Conservation (phyloP, 2,329 filamentous ascomycete species). For the Xenosphaeropsis pyriputrescens region DNA sequence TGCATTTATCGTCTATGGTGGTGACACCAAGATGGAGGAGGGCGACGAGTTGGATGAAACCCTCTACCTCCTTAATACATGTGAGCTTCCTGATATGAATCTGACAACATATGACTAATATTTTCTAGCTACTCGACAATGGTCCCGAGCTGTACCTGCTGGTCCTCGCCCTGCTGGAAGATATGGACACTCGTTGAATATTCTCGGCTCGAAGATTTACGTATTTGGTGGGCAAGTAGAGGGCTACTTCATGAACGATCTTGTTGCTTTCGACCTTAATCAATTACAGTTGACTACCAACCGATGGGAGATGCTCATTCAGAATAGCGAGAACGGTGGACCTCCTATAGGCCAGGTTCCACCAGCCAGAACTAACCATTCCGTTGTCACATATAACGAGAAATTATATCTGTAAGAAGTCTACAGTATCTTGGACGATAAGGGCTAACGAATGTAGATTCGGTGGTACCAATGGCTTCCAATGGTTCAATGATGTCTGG, state of each 20-base stretch:
- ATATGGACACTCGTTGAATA: constrained; percentile 94
- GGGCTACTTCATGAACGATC: constrained; percentile 94
- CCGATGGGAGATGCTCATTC: constrained; percentile 85
- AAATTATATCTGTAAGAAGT: constrained; percentile 74
- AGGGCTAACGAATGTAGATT: constrained; percentile 42
- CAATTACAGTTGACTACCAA: constrained; percentile 83
- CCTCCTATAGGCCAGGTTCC: constrained; percentile 53
- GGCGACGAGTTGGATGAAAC: constrained; percentile 87
- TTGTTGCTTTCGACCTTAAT: constrained; percentile 91
- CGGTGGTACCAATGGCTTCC: constrained; percentile 86
- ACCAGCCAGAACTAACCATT: constrained; percentile 87
- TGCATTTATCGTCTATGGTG: constrained; percentile 96
- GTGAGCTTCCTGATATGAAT: constrained; percentile 38
- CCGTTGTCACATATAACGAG: constrained; percentile 81
- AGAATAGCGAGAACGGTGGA: constrained; percentile 50
- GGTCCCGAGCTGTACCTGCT: constrained; percentile 84
- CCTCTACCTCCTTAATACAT: constrained; percentile 90
- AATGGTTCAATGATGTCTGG: constrained; percentile 99
- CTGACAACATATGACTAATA: constrained; percentile 6
- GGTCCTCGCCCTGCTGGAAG: constrained; percentile 76
- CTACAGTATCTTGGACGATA: not conserved
- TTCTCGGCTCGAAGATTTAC: constrained; percentile 91
- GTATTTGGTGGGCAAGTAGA: constrained; percentile 97
- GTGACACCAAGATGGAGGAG: constrained; percentile 95
- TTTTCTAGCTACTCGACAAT: constrained; percentile 76